Conservation (phyloP, 1,284 basidiomycete species). For the Malassezia caprae region DNA sequence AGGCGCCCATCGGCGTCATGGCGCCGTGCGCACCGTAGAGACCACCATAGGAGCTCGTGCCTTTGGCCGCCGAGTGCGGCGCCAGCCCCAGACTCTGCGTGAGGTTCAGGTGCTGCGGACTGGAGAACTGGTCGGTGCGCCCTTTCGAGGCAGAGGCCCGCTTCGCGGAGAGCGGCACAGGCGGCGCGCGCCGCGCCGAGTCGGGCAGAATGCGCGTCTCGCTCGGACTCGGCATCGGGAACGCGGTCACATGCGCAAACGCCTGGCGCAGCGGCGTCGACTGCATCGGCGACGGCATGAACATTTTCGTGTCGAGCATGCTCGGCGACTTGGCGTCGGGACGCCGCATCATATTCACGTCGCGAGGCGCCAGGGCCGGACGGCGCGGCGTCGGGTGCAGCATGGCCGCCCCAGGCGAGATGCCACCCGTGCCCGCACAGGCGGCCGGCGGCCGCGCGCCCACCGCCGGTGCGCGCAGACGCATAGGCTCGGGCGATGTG, state of each 20-base stretch:
- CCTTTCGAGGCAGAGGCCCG: not conserved
- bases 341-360: conserved; percentile 4
- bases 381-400: conserved; percentile 11
- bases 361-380: conserved; percentile 6
- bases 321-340: conserved; percentile 8
- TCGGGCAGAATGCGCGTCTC: conserved; percentile 1
- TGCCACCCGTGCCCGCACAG: not conserved
- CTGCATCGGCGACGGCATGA: conserved; percentile 11
- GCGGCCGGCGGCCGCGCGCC: not conserved
- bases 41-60: not conserved
- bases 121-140: conserved; percentile 31
- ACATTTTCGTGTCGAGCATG: conserved; percentile 3
- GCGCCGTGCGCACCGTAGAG: not conserved
- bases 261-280: conserved; percentile 12
- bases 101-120: conserved; percentile 39
- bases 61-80: conserved; percentile 31
- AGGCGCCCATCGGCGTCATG: conserved; percentile 20
- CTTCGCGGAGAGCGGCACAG: conserved; percentile 7
- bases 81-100: conserved; percentile 39
- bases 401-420: not conserved
- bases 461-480: not conserved
- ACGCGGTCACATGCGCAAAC: not conserved
- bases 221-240: not conserved
- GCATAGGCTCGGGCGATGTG: not conserved
- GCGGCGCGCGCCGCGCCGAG: not conserved